Base-by-base conservation (phyloP, 148 eudicot genomes). In the Heliosperma pusillum region DNA sequence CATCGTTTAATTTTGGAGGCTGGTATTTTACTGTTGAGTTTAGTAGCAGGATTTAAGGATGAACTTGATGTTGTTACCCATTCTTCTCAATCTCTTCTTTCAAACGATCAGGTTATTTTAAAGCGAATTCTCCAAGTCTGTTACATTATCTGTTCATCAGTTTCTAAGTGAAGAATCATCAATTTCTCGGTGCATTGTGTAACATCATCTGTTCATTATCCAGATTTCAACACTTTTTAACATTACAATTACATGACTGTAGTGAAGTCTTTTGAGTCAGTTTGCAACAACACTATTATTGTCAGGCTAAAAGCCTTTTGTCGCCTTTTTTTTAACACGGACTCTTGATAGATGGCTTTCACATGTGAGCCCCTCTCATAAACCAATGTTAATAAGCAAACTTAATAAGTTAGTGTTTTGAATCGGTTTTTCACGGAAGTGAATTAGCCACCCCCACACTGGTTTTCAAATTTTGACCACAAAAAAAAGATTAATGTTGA, bases 1-100 rank as follows among this genome's bases (percentile, higher is more conserved):
- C n/a, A n/a, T n/a, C n/a, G n/a, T n/a, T n/a, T n/a, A n/a, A n/a
- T n/a, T n/a, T n/a, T n/a, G n/a, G n/a, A n/a, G n/a, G n/a, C n/a
- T n/a, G n/a, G n/a, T n/a, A n/a, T n/a, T n/a, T n/a, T n/a, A n/a
- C n/a, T n/a, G n/a, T n/a, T n/a, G n/a, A n/a, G n/a, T n/a, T n/a
- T n/a, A n/a, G n/a, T n/a, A 73, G 88, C 87, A n/a, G 99, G 99
- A 79, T 83, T 76, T 60, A 83, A 85, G 80, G 90, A 92, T 78
- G 86, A 89, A 86, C 94, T 96, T 71, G 97, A 91, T 20, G 88
- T 96, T 78, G 97, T 96, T 56, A 86, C 87, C 68, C 99, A 92
- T 80, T 80, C 88, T 76, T 90, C 97, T 72, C 86, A 85, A 65
- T 57, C 96, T 71, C 90, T 96, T 83, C 89, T 89, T 71, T 85